phyloP scores from a whole-genome alignment of 345 rosid genomes.

The Gossypium turneri region DNA sequence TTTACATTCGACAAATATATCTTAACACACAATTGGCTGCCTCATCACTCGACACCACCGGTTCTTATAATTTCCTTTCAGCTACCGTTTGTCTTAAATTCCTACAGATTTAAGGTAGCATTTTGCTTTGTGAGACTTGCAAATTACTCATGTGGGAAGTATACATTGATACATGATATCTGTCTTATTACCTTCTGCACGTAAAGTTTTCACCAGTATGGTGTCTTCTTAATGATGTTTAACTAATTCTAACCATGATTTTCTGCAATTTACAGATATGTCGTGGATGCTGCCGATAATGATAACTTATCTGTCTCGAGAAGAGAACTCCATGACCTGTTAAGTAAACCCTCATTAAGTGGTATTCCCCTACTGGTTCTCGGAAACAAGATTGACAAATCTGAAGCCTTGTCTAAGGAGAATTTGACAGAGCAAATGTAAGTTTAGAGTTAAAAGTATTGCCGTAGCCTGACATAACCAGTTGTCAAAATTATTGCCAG shows the following conservation, averaged over 20 bases:
- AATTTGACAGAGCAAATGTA: slow-evolving; percentile 53
- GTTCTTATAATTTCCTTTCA: neutral
- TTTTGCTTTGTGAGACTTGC: neutral
- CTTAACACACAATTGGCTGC: neutral
- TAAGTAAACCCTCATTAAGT: slow-evolving; percentile 58
- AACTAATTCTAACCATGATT: slow-evolving; percentile 6
- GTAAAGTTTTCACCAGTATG: neutral
- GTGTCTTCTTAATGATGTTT: neutral
- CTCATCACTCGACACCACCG: neutral
- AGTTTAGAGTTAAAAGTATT: slow-evolving; percentile 17
- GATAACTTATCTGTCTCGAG: slow-evolving; percentile 56
- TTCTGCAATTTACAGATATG: slow-evolving; percentile 44
- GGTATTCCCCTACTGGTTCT: slow-evolving; percentile 69
- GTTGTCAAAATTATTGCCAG: neutral
- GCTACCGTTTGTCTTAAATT: neutral
- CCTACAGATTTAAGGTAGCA: neutral
- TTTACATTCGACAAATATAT: neutral
- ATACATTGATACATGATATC: neutral
- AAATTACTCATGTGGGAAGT: neutral
- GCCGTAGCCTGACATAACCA: neutral
- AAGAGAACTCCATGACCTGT: slow-evolving; percentile 67
- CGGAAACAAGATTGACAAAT: slow-evolving; percentile 73
- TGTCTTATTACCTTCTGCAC: neutral
- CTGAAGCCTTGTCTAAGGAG: slow-evolving; percentile 56
- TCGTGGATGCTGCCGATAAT: slow-evolving; percentile 64